phyloP scores from a whole-genome alignment of 2,329 filamentous ascomycete genomes.

The Aphanoascus verrucosus region DNA sequence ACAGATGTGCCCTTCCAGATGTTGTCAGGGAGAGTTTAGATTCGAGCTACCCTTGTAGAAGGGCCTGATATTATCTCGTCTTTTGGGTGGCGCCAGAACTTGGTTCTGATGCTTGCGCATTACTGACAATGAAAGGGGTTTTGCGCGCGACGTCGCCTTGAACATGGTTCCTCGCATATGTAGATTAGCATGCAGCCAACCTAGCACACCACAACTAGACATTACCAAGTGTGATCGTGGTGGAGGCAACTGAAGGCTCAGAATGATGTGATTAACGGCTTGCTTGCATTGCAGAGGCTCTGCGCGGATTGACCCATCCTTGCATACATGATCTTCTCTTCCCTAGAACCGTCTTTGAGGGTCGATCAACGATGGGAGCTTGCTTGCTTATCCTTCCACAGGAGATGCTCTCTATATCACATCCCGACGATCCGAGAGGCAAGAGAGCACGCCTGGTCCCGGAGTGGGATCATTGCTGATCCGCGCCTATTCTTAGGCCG shows the following conservation, averaged over 20 bases:
- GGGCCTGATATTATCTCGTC: neutral
- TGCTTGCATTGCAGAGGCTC: neutral
- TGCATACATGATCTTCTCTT: neutral
- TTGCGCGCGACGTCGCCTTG: neutral
- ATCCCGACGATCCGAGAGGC: neutral
- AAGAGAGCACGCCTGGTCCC: too few species aligned
- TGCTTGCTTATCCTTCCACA: neutral
- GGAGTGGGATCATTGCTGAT: neutral
- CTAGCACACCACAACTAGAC: neutral
- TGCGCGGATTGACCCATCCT: neutral
- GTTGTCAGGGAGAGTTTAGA: neutral
- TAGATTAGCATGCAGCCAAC: neutral
- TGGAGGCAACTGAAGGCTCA: neutral
- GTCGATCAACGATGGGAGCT: neutral
- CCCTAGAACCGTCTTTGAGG: neutral
- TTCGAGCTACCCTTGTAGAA: neutral
- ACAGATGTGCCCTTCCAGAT: neutral
- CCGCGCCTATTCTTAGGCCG: slow-evolving; percentile 1
- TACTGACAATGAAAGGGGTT: neutral
- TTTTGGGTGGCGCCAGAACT: neutral
- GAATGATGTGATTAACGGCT: neutral
- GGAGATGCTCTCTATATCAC: neutral
- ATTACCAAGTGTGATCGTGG: neutral
- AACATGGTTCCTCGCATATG: neutral
- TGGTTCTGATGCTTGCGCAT: neutral